phyloP scores from a whole-genome alignment of 1,139 yeast genomes.

The Blastobotrys malaysiensis region DNA sequence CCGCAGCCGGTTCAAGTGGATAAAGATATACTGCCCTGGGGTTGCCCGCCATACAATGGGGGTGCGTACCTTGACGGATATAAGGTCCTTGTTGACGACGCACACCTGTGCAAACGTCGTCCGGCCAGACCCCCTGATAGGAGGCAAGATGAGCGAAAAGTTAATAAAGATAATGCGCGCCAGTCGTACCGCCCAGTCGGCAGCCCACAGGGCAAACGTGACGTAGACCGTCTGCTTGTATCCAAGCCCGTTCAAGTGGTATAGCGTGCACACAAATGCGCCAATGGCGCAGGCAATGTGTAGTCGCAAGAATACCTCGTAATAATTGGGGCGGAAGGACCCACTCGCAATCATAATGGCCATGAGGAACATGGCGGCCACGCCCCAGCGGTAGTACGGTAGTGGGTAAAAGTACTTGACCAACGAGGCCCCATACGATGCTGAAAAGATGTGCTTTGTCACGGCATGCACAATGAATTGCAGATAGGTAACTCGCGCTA shows the following conservation, averaged over 20 bases:
- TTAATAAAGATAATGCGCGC: constrained; percentile 39
- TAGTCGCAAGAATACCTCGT: constrained; percentile 43
- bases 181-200: constrained; percentile 39
- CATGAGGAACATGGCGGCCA: constrained; percentile 46
- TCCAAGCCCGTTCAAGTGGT: constrained; percentile 45
- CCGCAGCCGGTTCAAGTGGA: constrained; percentile 44
- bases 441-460: constrained; percentile 36
- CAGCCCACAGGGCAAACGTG: constrained; percentile 39
- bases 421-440: constrained; percentile 31
- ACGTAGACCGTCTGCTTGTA: constrained; percentile 42
- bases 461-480: constrained; percentile 41
- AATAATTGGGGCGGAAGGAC: constrained; percentile 41
- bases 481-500: constrained; percentile 46
- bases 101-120: constrained; percentile 38
- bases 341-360: constrained; percentile 48
- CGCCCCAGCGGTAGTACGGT: constrained; percentile 48
- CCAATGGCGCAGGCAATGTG: constrained; percentile 42
- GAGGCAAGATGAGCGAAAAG: constrained; percentile 32
- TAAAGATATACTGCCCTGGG: constrained; percentile 63
- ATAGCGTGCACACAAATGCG: constrained; percentile 44
- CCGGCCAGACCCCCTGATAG: constrained; percentile 26
- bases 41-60: constrained; percentile 39
- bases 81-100: constrained; percentile 29
- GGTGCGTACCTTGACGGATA: constrained; percentile 29
- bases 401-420: constrained; percentile 33